phyloP scores from a whole-genome alignment of 2,329 filamentous ascomycete species.

The Aureobasidium musti region DNA sequence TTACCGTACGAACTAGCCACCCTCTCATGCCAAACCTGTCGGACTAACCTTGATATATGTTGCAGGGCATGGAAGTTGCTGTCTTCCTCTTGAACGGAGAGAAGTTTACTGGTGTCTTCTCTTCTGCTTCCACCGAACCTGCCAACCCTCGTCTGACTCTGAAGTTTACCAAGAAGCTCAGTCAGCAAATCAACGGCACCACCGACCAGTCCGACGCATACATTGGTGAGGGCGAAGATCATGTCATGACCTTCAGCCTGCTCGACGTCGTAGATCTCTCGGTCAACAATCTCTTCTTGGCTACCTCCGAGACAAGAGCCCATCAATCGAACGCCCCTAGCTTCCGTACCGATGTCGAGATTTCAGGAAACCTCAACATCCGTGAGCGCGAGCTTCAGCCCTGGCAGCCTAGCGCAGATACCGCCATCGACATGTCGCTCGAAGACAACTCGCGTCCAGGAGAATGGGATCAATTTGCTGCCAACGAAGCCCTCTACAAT shows the following conservation, averaged over 20 bases:
- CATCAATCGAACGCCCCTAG: constrained; percentile 63
- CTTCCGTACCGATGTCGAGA: constrained; percentile 87
- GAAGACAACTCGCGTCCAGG: constrained; percentile 53
- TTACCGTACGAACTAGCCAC: constrained; percentile 53
- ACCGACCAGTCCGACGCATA: constrained; percentile 47
- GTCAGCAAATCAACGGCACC: constrained; percentile 51
- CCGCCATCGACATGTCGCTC: constrained; percentile 64
- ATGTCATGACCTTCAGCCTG: constrained; percentile 61
- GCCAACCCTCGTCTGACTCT: constrained; percentile 58
- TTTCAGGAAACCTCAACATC: constrained; percentile 65
- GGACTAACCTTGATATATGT: background rate
- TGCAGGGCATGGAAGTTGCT: constrained; percentile 57
- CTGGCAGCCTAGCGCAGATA: constrained; percentile 71
- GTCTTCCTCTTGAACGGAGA: constrained; percentile 63
- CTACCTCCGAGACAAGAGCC: constrained; percentile 54
- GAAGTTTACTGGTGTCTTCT: constrained; percentile 62
- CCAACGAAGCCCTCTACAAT: constrained; percentile 84
- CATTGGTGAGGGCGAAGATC: constrained; percentile 51
- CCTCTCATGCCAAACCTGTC: background rate
- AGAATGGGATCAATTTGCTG: constrained; percentile 91
- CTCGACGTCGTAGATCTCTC: constrained; percentile 61
- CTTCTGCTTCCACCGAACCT: constrained; percentile 55
- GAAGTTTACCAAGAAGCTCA: constrained; percentile 64
- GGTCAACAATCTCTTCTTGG: constrained; percentile 56
- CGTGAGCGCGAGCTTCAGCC: constrained; percentile 76